These are phyloP conservation scores for Suhomyces bolitotheri DNA, from an alignment of 1,139 yeast species.

Conservation along the genomic window DNA sequence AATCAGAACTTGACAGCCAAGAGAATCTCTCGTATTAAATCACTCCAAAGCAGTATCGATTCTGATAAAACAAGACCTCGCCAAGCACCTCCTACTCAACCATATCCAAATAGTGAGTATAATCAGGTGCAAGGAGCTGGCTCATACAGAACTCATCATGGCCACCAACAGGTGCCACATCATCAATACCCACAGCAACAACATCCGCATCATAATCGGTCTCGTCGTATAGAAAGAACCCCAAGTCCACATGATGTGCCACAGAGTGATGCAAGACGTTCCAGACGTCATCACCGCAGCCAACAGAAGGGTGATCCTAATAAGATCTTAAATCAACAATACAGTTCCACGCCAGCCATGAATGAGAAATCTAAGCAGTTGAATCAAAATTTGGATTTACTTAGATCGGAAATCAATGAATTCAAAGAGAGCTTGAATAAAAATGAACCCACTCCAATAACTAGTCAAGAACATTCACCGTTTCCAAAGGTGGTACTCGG, in stretches of 20 bases:
- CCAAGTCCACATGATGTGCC: conserved; percentile 1
- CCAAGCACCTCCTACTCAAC: conserved; percentile 15
- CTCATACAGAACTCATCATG: conserved; percentile 4
- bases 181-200: conserved; percentile 5
- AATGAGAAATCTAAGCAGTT: conserved; percentile 34
- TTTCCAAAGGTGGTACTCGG: background rate
- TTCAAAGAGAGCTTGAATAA: conserved; percentile 46
- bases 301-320: conserved; percentile 8
- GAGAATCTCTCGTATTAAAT: conserved; percentile 14
- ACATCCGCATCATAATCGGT: conserved; percentile 7
- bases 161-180: conserved; percentile 7
- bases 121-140: conserved; percentile 4
- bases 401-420: conserved; percentile 47
- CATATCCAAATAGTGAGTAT: conserved; percentile 6
- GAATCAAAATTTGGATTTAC: conserved; percentile 45
- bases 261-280: conserved; percentile 6
- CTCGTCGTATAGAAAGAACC: conserved; percentile 8
- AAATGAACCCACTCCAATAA: conserved; percentile 19
- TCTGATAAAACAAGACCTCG: conserved; percentile 12
- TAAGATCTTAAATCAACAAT: conserved; percentile 19
- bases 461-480: background rate
- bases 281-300: conserved; percentile 20
- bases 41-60: conserved; percentile 13
- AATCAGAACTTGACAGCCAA: conserved; percentile 14
- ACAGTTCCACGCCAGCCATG: conserved; percentile 16